Conservation (phyloP, 768 basidiomycete genomes). For the Lactarius evosmus region DNA sequence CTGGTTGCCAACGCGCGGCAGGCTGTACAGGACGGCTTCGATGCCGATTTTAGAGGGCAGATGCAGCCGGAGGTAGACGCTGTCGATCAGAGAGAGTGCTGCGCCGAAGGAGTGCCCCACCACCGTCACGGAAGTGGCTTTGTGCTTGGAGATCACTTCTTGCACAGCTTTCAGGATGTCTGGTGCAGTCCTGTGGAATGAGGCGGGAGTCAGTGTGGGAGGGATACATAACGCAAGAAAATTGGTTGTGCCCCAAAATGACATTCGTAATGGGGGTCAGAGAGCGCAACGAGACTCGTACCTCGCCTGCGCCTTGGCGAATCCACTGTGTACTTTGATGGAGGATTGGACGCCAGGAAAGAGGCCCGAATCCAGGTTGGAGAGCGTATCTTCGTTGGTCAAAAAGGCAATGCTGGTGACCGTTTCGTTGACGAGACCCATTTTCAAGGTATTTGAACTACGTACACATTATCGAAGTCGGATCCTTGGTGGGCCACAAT, state of each 20-base stretch:
- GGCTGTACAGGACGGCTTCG: slow-evolving; percentile 45
- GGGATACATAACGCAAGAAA: no score
- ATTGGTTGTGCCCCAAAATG: not conserved
- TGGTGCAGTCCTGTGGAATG: slow-evolving; percentile 36
- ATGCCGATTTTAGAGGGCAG: slow-evolving; percentile 34
- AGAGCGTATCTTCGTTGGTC: not conserved
- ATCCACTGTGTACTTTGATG: slow-evolving; percentile 51
- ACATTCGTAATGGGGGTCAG: not conserved
- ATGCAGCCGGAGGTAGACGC: slow-evolving; percentile 31
- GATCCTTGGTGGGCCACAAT: slow-evolving; percentile 61
- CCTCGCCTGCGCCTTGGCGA: slow-evolving; percentile 46
- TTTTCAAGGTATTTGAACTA: not conserved
- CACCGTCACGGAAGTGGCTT: slow-evolving; percentile 42
- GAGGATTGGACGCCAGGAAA: slow-evolving; percentile 50
- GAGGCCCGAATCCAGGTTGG: slow-evolving; percentile 40
- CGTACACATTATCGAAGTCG: no score
- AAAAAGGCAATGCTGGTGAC: not conserved
- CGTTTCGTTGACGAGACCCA: not conserved
- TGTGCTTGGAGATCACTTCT: slow-evolving; percentile 36
- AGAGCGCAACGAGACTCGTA: not conserved
- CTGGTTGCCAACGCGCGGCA: slow-evolving; percentile 46
- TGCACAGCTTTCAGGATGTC: slow-evolving; percentile 42
- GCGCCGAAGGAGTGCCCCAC: slow-evolving; percentile 38
- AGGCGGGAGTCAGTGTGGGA: not conserved
- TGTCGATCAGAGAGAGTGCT: slow-evolving; percentile 32